Percentiles rank a stretch among this genome's conserved stretches.
Evolutionary conservation across 345 rosid species (phyloP).

Genomic region (Sonneratia alba): DNA sequence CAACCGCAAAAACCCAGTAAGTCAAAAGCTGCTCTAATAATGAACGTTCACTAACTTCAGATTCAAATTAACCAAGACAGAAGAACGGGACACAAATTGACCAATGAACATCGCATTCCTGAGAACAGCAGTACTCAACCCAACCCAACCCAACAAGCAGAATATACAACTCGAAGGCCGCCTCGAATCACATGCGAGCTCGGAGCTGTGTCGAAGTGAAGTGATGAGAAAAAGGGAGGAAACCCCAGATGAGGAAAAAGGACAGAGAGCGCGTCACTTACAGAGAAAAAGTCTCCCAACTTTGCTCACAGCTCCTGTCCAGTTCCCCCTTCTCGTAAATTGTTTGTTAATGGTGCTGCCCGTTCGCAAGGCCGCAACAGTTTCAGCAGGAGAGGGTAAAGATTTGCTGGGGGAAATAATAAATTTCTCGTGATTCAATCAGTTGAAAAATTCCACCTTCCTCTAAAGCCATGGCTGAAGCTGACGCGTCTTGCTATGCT

Average conservation of each 20-base stretch:
- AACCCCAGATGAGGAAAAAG: slow-evolving; percentile 8
- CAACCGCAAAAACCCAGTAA: background rate
- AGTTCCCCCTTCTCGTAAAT: background rate
- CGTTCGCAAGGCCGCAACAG: background rate
- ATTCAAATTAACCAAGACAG: background rate
- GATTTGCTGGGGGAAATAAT: background rate
- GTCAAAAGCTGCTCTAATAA: background rate
- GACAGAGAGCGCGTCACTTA: slow-evolving; percentile 7
- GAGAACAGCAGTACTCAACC: background rate
- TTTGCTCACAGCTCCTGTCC: background rate
- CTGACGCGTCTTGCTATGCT: background rate
- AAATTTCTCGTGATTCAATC: background rate
- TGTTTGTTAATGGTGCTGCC: background rate
- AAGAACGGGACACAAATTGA: background rate
- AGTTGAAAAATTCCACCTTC: background rate
- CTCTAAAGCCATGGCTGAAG: slow-evolving; percentile 1
- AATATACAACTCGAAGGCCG: background rate
- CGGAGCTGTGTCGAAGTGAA: background rate
- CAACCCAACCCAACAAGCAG: background rate
- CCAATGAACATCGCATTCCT: background rate
- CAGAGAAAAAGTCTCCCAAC: slow-evolving; percentile 5
- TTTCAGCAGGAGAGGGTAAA: background rate
- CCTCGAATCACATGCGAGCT: background rate
- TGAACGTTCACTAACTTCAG: background rate
- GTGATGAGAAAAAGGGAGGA: background rate